Base-by-base conservation (phyloP, 1,139 yeast species). In the Pichia sp. region DNA sequence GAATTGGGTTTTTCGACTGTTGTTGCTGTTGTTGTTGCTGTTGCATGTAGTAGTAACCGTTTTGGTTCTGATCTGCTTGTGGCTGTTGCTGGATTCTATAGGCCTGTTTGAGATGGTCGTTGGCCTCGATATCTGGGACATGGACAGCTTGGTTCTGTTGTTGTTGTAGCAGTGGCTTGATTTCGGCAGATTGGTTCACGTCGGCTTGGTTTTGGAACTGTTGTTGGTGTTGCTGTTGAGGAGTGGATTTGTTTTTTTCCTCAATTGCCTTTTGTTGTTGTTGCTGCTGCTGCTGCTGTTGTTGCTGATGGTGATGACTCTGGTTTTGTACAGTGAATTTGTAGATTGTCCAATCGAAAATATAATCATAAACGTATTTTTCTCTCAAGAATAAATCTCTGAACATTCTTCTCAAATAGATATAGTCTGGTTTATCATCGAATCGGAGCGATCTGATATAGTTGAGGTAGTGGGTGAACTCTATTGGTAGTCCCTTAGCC, bases 281-380 rank as follows among this genome's bases (percentile, higher is more conserved):
- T 57, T 63, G 62, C 54, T 60, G 63, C 58, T 63, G 66, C 51
- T 64, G 62, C 47, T 62, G 66, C 59, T 64, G 71, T 51, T 61
- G 71, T 51, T 70, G 74, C 53, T 70, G 74, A 58, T 75, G 79
- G 58, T 77, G 80, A 65, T 75, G 67, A 62, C 84, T 77, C 72
- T 85, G 82, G 73, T 85, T 81, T 62, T 80, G 84, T 62, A 78
- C 77, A 61, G 80, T 84, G 73, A 85, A 85, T 75, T 89, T 85
- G 74, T 88, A 86, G 67, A 92, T 82, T 38, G 98, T 92, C 99
- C 99, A 93, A 72, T 93, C 99, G 73, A 90, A 93, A 29, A 93
- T 85, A 72, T 90, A 93, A 72, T 93, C 99, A 71, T 92, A 93
- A 64, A 88, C 84, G 72, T 90, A 93, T 59, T 90, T 90, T 70